Base-by-base conservation (phyloP, 2,329 filamentous ascomycete genomes). In the Apiospora arundinis region DNA sequence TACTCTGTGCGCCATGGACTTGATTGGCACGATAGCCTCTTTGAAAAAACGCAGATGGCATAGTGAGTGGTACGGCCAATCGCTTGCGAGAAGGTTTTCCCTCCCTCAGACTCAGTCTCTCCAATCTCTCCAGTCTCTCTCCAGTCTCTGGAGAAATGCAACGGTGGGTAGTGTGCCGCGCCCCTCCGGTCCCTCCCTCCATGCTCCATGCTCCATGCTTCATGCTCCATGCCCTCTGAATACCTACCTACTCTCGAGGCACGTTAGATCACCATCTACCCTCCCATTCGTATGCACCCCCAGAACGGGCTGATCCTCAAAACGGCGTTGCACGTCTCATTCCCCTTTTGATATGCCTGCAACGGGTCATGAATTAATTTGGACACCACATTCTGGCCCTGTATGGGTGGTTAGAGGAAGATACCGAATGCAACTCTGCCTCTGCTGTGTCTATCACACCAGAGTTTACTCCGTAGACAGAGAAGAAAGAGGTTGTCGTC, bases 361-460 rank as follows among this genome's bases (percentile, higher is more conserved):
- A 12, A 60, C 52, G 28, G 52, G 52, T n/a, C 28, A n/a, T 60
- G 52, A 40, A 63, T 63, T 63, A n/a, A 40, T 63, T 63, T n/a
- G 32, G 32, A 40, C 56, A 63, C 56, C 56, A 40, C 52, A 63
- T 23, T 63, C 56, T 37, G 28, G 8, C 21, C 40, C 56, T n/a
- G 56, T 37, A 40, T 23, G 56, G 56, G 56, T n/a, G 56, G 56
- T 63, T 63, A 37, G 56, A 63, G 56, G 56, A 63, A 40, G 32
- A 63, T 63, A 40, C 56, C 56, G 56, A 63, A 63, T 63, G 56
- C 56, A 40, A 63, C 56, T 40, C 56, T 40, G 11, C 49, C 56
- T 63, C 56, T 37, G 56, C 28, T 32, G 32, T 63, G 32, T 63
- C 32, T 23, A 63, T 40, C 56, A 63, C 28, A 63, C 56, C 18